These are phyloP conservation scores for Flaveria brownii DNA, from an alignment of 129 eudicot genomes.

Conservation along the genomic window DNA sequence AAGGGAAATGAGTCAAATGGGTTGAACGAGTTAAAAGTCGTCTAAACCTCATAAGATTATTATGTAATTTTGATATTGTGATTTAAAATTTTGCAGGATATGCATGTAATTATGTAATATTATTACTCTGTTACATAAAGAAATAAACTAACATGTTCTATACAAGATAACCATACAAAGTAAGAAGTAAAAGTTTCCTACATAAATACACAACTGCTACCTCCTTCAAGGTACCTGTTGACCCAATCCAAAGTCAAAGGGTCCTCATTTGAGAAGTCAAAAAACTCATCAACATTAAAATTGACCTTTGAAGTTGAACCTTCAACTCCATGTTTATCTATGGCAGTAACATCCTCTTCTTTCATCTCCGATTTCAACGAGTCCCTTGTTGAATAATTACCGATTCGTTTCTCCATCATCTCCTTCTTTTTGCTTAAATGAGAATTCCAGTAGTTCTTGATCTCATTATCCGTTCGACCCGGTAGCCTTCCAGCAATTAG, in stretches of 20 bases:
- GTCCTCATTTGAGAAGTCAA: slow-evolving; percentile 49
- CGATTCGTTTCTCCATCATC: slow-evolving; percentile 21
- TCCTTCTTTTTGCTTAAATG: slow-evolving; percentile 47
- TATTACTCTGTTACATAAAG: background rate
- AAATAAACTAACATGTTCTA: slow-evolving; percentile 8
- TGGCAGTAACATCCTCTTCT: slow-evolving; percentile 25
- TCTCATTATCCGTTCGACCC: slow-evolving; percentile 42
- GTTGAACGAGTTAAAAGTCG: no score
- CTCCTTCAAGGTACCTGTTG: slow-evolving; percentile 31
- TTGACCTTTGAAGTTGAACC: slow-evolving; percentile 32
- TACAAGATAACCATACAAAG: background rate
- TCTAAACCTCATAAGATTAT: no score
- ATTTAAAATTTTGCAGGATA: slow-evolving; percentile 61
- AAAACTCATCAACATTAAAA: slow-evolving; percentile 41
- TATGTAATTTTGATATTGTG: slow-evolving; percentile 31
- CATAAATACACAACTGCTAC: slow-evolving; percentile 22
- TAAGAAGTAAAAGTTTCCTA: slow-evolving; percentile 1
- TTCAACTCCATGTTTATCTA: slow-evolving; percentile 21
- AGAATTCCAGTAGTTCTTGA: slow-evolving; percentile 45
- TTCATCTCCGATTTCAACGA: slow-evolving; percentile 19
- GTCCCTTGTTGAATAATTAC: background rate
- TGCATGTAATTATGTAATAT: slow-evolving; percentile 11
- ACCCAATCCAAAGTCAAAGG: slow-evolving; percentile 45
- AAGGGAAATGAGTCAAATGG: no score
- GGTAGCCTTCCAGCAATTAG: slow-evolving; percentile 47